phyloP scores from a whole-genome alignment of 257 asterid species.

The Petunia axillaris region DNA sequence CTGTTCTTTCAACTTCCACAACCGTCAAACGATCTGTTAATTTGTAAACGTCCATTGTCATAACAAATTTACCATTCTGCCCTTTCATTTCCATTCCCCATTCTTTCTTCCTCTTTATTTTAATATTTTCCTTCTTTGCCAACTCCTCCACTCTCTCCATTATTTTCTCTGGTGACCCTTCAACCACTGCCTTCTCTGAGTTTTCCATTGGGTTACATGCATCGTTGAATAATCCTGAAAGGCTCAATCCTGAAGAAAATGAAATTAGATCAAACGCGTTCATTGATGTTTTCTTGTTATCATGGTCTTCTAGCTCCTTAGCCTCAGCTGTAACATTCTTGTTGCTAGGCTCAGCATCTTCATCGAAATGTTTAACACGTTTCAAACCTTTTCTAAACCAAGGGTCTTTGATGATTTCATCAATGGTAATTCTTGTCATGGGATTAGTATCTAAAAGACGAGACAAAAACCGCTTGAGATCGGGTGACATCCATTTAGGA shows the following conservation, averaged over 20 bases:
- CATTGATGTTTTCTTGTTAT: slow-evolving; percentile 21
- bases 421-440: slow-evolving; percentile 46
- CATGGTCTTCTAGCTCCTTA: neutral
- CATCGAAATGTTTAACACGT: slow-evolving; percentile 16
- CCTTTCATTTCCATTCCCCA: slow-evolving; percentile 54
- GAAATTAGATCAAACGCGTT: slow-evolving; percentile 59
- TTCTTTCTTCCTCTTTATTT: slow-evolving; percentile 41
- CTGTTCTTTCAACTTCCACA: slow-evolving; percentile 47
- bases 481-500: slow-evolving; percentile 58
- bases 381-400: slow-evolving; percentile 50
- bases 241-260: slow-evolving; percentile 49
- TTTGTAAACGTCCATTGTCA: slow-evolving; percentile 47
- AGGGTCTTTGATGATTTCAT: slow-evolving; percentile 45
- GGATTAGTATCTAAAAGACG: slow-evolving; percentile 52
- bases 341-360: neutral
- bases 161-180: slow-evolving; percentile 41
- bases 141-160: slow-evolving; percentile 42
- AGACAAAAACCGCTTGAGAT: slow-evolving; percentile 40
- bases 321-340: no score
- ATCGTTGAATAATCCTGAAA: slow-evolving; percentile 42
- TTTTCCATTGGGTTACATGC: slow-evolving; percentile 27
- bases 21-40: slow-evolving; percentile 41
- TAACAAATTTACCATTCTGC: slow-evolving; percentile 39
- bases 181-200: slow-evolving; percentile 43
- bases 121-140: slow-evolving; percentile 37